Base-by-base conservation (phyloP, 305 asterid genomes). In the Fraxinus sp. region DNA sequence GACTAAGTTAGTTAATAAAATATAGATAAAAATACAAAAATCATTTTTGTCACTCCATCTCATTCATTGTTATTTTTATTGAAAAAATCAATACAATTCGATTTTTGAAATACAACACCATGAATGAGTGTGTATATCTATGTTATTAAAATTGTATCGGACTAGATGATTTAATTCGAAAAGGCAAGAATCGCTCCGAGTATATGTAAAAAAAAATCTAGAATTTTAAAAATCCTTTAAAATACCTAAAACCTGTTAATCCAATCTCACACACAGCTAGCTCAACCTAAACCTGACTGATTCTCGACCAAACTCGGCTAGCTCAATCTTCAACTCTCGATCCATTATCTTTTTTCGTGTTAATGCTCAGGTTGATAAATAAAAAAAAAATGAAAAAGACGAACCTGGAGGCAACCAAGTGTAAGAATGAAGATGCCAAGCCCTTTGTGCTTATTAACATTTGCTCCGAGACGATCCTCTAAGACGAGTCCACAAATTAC, bases 361-460 rank as follows among this genome's bases (percentile, higher is more conserved):
- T 8, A 20, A 62, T 22, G 2, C 14, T 24, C 6, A 22, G 6
- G 32, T 22, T 62, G 16, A 62, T 46, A 37, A 36, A 72, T 62
- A 13, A 39, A 8, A 28, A 1, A 8, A 2, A 8, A 57, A 6
- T 14, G 14, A 49, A 30, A 68, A 24, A 16, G 11, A 75, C 87
- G 3, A 71, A 94, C 98, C 99, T 96, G 99, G 5, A 94, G 91
- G 82, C 97, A 91, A 3, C 98, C 97, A 1, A 94, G 86, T 5
- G 81, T 18, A 76, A 95, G 92, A 62, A 94, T 82, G 80, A 78
- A 13, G 77, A 95, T 89, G 30, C 99, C 99, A 11, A 94, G 76
- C 74, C 85, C 91, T 85, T 95, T 92, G 93, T 95, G 99, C 37
- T 77, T 84, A 3, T 84, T 62, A 1, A 95, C 95, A 52, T 91